Evolutionary conservation across 768 basidiomycete genomes (phyloP).

Genomic region (Paxillus ammoniavirescens): DNA sequence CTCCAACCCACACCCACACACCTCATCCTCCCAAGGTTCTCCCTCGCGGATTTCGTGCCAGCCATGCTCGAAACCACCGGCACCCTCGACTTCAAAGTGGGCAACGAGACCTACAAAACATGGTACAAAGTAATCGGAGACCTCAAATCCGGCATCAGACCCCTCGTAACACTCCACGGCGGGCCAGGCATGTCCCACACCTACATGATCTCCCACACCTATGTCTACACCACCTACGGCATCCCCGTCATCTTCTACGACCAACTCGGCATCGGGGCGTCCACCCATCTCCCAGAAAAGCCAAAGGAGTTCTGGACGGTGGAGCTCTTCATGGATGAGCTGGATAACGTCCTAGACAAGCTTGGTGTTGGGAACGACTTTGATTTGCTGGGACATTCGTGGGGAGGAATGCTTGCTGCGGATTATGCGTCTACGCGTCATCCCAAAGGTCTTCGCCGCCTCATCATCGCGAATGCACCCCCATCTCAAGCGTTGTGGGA

Average conservation of each 20-base stretch:
- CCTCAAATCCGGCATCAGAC: slow-evolving; percentile 29
- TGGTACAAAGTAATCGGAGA: slow-evolving; percentile 46
- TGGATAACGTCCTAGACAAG: slow-evolving; percentile 45
- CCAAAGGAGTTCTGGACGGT: slow-evolving; percentile 41
- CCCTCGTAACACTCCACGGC: slow-evolving; percentile 46
- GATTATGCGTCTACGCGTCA: slow-evolving; percentile 39
- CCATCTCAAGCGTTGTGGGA: slow-evolving; percentile 31
- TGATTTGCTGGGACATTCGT: slow-evolving; percentile 53
- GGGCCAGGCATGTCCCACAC: slow-evolving; percentile 44
- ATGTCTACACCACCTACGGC: slow-evolving; percentile 28
- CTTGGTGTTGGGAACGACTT: slow-evolving; percentile 41
- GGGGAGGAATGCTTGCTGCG: slow-evolving; percentile 54
- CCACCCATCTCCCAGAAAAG: slow-evolving; percentile 42
- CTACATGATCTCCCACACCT: slow-evolving; percentile 39
- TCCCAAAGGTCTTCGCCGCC: slow-evolving; percentile 38
- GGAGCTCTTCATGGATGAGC: slow-evolving; percentile 53
- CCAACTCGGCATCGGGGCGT: slow-evolving; percentile 46
- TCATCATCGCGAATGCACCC: slow-evolving; percentile 33
- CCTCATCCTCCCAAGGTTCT: too few species aligned
- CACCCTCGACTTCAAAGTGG: slow-evolving; percentile 18
- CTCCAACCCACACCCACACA: too few species aligned
- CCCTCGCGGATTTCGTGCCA: neutral
- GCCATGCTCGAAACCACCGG: slow-evolving; percentile 25
- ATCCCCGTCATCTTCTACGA: slow-evolving; percentile 51
- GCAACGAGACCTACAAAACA: slow-evolving; percentile 34